Evolutionary conservation across 2,329 filamentous ascomycete species (phyloP).

Genomic region (Clarireedia monteithiana): DNA sequence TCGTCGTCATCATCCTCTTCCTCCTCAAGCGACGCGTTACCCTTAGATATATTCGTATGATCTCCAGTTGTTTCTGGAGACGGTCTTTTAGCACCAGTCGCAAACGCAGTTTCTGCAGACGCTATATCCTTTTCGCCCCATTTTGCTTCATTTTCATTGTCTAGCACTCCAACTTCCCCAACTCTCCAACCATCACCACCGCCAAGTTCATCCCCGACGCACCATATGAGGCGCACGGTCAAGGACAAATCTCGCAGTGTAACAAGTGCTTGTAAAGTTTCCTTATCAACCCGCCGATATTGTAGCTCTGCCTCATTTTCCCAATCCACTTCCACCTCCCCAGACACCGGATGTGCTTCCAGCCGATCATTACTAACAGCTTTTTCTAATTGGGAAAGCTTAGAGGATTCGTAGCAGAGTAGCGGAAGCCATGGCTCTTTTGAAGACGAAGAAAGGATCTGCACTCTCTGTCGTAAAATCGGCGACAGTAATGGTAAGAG

Average conservation of each 20-base stretch:
- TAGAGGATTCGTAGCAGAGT: slow-evolving; percentile 56
- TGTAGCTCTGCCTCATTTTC: slow-evolving; percentile 57
- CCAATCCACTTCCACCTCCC: slow-evolving; percentile 65
- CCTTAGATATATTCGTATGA: not conserved
- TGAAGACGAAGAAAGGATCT: slow-evolving; percentile 52
- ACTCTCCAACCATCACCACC: slow-evolving; percentile 61
- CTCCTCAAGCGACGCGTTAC: not conserved
- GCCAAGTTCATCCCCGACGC: slow-evolving; percentile 47
- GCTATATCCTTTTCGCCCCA: slow-evolving; percentile 43
- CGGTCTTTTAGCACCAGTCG: slow-evolving; percentile 18
- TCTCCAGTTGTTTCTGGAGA: not conserved
- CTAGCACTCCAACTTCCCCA: slow-evolving; percentile 57
- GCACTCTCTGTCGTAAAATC: slow-evolving; percentile 57
- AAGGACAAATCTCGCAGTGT: slow-evolving; percentile 54
- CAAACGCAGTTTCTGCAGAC: slow-evolving; percentile 54
- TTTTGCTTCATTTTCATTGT: slow-evolving; percentile 44
- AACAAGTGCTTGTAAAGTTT: slow-evolving; percentile 65
- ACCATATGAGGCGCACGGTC: slow-evolving; percentile 61
- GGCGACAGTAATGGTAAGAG: slow-evolving; percentile 55
- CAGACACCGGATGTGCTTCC: slow-evolving; percentile 74
- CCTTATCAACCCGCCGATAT: slow-evolving; percentile 63
- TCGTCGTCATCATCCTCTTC: slow-evolving; percentile 66
- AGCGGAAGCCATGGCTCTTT: slow-evolving; percentile 66
- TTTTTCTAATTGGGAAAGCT: slow-evolving; percentile 48
- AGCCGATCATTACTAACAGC: slow-evolving; percentile 55